Conservation (phyloP, 2,329 filamentous ascomycete species). For the Xylaria sp. region DNA sequence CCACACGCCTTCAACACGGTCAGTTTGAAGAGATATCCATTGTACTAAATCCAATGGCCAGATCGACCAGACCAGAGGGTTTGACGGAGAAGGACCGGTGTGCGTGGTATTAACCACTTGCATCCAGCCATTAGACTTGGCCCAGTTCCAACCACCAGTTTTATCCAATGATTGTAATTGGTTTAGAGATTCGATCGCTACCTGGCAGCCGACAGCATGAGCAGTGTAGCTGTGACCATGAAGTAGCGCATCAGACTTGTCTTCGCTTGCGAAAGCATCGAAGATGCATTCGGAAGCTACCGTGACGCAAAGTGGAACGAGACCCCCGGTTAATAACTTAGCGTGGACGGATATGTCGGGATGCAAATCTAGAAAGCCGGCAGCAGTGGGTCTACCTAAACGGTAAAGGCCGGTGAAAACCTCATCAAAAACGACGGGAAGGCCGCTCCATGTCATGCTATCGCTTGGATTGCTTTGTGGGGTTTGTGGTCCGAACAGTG, state of each 20-base stretch:
- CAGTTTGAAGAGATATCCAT: conserved; percentile 64
- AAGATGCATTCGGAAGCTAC: conserved; percentile 80
- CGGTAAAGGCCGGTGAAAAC: conserved; percentile 89
- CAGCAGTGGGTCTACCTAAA: conserved; percentile 76
- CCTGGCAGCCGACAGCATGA: conserved; percentile 82
- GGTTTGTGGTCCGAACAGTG: conserved; percentile 61
- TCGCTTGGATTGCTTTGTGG: conserved; percentile 16
- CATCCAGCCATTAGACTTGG: conserved; percentile 59
- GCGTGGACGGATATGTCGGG: conserved; percentile 85
- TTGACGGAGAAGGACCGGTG: neutral
- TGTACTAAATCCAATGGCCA: conserved; percentile 73
- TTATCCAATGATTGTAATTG: conserved; percentile 69
- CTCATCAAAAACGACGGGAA: conserved; percentile 86
- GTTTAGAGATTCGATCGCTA: conserved; percentile 74
- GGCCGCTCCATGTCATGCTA: conserved; percentile 70
- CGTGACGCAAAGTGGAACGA: conserved; percentile 81
- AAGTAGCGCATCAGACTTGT: conserved; percentile 82
- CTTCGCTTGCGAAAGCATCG: conserved; percentile 73
- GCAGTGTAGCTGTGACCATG: conserved; percentile 92
- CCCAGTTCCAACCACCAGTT: conserved; percentile 66
- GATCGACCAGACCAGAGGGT: conserved; percentile 68
- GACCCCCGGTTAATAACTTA: conserved; percentile 83
- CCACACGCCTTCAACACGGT: conserved; percentile 72
- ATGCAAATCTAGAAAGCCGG: conserved; percentile 74
- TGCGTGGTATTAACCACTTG: conserved; percentile 10